phyloP scores from a whole-genome alignment of 164 flowering plant genomes.

The grape (Vitis vinifera) region ASM3070453v1 NC_081819.1:18094001-18094500 shows the following conservation, averaged over 20 bases:
- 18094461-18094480: constrained; percentile 72
- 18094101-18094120: no score
- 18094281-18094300: not conserved
- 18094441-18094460: constrained; percentile 66
- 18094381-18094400: constrained; percentile 69
- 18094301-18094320: not conserved
- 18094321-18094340: not conserved
- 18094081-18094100: no score
- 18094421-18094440: constrained; percentile 84
- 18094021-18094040: not conserved
- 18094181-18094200: no score
- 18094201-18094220: no score
- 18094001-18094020: constrained; percentile 84
- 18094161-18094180: no score
- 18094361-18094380: constrained; percentile 12
- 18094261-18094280: not conserved
- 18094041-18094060: not conserved
- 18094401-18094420: constrained; percentile 82
- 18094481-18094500: constrained; percentile 62
- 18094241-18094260: not conserved
- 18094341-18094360: no score
- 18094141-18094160: not conserved
- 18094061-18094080: no score
- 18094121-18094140: no score
- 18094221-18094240: not conserved